Base-by-base conservation (phyloP, 2,329 filamentous ascomycete species). In the Aspergillus flavus region DNA sequence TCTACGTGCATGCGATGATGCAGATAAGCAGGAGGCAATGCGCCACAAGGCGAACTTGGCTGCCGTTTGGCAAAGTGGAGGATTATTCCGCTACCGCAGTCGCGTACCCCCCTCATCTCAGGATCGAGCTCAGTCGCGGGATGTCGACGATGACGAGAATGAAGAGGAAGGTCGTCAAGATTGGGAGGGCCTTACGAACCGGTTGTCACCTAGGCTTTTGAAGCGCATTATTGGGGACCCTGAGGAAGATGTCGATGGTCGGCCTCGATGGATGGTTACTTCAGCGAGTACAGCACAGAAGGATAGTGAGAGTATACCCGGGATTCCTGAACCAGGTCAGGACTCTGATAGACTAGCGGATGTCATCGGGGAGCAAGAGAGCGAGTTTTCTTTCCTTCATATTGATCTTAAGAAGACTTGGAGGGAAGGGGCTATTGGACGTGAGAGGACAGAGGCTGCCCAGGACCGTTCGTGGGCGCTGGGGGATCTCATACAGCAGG, bases 381-480 rank as follows among this genome's bases (percentile, higher is more conserved):
- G 76, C 32, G 81, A 84, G 45, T 79, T 90, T 19, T 75, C 75
- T 0, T 84, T 89, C 64, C 73, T 89, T 4, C 85, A 85, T 0
- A 79, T 90, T 59, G 83, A 90, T 64, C 75, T 89, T 48, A 87
- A 86, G 73, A 81, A 81, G 68, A 89, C 87, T 2, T 90, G 87
- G 87, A 80, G 85, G 30, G 79, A 82, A 57, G 86, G 85, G 1
- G 87, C 87, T 11, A 84, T 87, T 10, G 87, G 87, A 0, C 79
- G 86, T 7, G 86, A 88, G 70, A 80, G 87, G 34, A 89, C 87
- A 12, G 84, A 89, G 66, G 86, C 84, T 36, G 87, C 87, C 6
- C 81, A 85, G 69, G 87, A 90, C 72, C 81, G 85, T 32, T 86
- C 85, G 2, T 90, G 87, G 87, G 85, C 85, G 23, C 75, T 90